Evolutionary conservation across 192 early-diverging fungal species (phyloP).

Genomic region (Coemansia sp.): DNA sequence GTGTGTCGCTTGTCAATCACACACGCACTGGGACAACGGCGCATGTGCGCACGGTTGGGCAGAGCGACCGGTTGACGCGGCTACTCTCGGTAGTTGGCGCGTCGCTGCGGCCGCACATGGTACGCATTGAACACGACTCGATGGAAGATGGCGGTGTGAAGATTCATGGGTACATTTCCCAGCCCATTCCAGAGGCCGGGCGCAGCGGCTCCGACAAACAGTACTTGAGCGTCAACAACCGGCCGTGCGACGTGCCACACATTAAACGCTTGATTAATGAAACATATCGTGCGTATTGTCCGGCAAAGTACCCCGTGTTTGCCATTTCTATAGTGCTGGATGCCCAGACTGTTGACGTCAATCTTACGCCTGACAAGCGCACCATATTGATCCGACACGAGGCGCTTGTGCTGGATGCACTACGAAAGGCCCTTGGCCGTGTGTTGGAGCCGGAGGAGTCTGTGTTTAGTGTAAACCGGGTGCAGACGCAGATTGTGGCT

Average conservation of each 20-base stretch:
- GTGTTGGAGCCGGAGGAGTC: slow-evolving; percentile 26
- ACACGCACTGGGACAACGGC: slow-evolving; percentile 17
- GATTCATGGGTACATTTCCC: slow-evolving; percentile 56
- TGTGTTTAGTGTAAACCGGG: slow-evolving; percentile 15
- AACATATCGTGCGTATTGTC: slow-evolving; percentile 64
- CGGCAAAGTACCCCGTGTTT: slow-evolving; percentile 76
- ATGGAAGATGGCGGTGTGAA: slow-evolving; percentile 11
- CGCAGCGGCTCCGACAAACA: slow-evolving; percentile 77
- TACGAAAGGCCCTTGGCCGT: slow-evolving; percentile 12
- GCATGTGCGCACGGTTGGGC: slow-evolving; percentile 12
- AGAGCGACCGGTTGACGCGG: slow-evolving; percentile 24
- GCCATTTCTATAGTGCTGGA: slow-evolving; percentile 60
- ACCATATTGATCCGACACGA: slow-evolving; percentile 86
- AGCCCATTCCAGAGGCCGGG: slow-evolving; percentile 65
- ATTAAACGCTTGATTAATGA: slow-evolving; percentile 79
- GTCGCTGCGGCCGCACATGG: slow-evolving; percentile 47
- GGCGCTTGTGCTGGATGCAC: slow-evolving; percentile 8
- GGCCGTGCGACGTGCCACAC: slow-evolving; percentile 83
- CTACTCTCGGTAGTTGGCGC: slow-evolving; percentile 76
- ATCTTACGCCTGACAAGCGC: slow-evolving; percentile 93
- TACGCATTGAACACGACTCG: not conserved
- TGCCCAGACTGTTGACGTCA: slow-evolving; percentile 71
- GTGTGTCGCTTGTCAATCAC: slow-evolving; percentile 65
- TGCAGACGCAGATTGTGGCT: slow-evolving; percentile 14
- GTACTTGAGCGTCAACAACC: slow-evolving; percentile 84